Evolutionary conservation across 306 rosid genomes (phyloP).

Genomic region (Lathyrus tuberosus): DNA sequence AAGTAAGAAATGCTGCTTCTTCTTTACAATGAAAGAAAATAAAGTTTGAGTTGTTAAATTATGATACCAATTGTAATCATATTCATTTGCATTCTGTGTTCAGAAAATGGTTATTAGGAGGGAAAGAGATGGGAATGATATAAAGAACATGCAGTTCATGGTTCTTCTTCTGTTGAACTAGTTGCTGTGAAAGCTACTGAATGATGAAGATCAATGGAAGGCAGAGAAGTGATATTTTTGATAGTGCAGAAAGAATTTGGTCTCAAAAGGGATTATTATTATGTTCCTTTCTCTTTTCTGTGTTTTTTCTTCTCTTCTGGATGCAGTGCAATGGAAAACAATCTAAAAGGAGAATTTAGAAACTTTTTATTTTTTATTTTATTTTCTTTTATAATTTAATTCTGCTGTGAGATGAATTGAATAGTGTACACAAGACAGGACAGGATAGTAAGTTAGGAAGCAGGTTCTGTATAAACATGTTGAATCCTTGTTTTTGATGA

Average conservation of each 20-base stretch:
- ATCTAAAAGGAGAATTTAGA: slow-evolving; percentile 50
- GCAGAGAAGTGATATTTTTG: slow-evolving; percentile 34
- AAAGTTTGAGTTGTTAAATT: not conserved
- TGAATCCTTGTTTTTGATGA: slow-evolving; percentile 47
- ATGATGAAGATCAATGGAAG: slow-evolving; percentile 35
- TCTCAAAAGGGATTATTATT: slow-evolving; percentile 46
- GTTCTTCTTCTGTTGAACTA: slow-evolving; percentile 32
- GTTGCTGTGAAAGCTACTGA: slow-evolving; percentile 33
- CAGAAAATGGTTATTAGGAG: slow-evolving; percentile 61
- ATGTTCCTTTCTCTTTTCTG: slow-evolving; percentile 32
- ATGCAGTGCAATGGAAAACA: slow-evolving; percentile 65
- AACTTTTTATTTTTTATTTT: slow-evolving; percentile 34
- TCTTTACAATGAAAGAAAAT: slow-evolving; percentile 1
- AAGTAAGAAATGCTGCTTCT: slow-evolving; percentile 43
- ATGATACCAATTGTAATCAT: slow-evolving; percentile 8
- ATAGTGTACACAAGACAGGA: slow-evolving; percentile 51
- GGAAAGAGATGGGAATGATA: slow-evolving; percentile 53
- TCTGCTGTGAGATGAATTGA: slow-evolving; percentile 56
- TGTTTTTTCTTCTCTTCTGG: slow-evolving; percentile 36
- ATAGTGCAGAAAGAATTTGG: slow-evolving; percentile 38
- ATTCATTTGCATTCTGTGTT: slow-evolving; percentile 22
- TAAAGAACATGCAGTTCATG: slow-evolving; percentile 23
- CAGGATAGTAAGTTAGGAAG: slow-evolving; percentile 47
- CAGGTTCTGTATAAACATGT: slow-evolving; percentile 48
- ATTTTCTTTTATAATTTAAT: slow-evolving; percentile 44